phyloP scores from a whole-genome alignment of 345 rosid species.

The Populus euphratica region DNA sequence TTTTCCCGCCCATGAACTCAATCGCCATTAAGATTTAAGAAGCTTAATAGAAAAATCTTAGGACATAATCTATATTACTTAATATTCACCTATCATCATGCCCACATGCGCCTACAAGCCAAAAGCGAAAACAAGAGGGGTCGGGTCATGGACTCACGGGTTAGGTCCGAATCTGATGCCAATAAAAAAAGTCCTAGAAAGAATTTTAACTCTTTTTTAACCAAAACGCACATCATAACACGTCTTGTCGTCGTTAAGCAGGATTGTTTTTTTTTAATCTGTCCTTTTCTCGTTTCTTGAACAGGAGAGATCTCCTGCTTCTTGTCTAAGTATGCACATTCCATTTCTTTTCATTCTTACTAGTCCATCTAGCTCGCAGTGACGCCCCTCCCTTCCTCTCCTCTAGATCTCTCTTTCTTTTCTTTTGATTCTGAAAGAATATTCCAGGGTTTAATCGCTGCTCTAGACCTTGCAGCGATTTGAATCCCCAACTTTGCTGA shows the following conservation, averaged over 20 bases:
- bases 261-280: neutral
- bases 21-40: too few relatives aligned
- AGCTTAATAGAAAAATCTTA: too few relatives aligned
- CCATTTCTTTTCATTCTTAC: neutral
- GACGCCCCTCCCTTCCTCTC: neutral
- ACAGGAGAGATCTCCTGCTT: neutral
- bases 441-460: constrained; percentile 10
- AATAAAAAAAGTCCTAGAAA: neutral
- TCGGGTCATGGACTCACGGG: neutral
- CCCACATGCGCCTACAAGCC: neutral
- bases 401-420: neutral
- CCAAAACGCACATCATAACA: neutral
- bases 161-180: neutral
- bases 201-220: too few relatives aligned
- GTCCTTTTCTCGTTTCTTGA: neutral
- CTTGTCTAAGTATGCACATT: neutral
- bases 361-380: neutral
- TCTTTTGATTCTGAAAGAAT: neutral
- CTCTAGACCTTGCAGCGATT: constrained; percentile 22
- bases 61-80: too few relatives aligned
- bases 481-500: constrained; percentile 1
- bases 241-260: neutral
- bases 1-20: too few relatives aligned
- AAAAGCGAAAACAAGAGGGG: neutral
- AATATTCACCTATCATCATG: neutral